These are phyloP conservation scores for Metschnikowia amazonensis DNA, from an alignment of 805 yeast species.

Conservation along the genomic window DNA sequence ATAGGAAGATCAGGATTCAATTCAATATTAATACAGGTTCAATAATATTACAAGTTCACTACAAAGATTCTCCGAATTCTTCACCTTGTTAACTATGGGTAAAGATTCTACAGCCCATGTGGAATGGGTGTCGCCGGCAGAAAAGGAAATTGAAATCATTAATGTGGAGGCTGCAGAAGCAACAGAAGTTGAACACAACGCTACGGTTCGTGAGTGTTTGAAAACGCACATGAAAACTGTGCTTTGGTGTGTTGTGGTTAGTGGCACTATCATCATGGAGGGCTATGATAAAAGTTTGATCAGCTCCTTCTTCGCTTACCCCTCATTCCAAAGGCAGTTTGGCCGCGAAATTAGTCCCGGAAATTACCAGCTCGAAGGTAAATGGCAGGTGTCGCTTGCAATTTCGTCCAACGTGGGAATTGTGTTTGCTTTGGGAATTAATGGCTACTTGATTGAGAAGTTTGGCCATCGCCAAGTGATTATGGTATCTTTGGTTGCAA, in stretches of 20 bases:
- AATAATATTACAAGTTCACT: too few species aligned
- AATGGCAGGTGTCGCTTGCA: conserved; percentile 23
- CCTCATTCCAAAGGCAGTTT: conserved; percentile 8
- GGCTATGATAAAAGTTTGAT: conserved; percentile 15
- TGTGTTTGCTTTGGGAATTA: conserved; percentile 41
- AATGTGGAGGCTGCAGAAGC: conserved; percentile 20
- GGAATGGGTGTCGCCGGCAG: too few species aligned
- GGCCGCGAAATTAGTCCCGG: conserved; percentile 5
- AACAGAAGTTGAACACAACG: conserved; percentile 20
- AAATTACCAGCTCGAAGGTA: conserved; percentile 7
- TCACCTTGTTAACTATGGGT: too few species aligned
- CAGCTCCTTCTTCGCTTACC: conserved; percentile 11
- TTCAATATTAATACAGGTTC: too few species aligned
- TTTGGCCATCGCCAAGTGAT: conserved; percentile 42
- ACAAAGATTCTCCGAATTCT: too few species aligned
- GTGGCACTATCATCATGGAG: conserved; percentile 13
- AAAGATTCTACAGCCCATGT: too few species aligned
- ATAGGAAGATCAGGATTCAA: too few species aligned
- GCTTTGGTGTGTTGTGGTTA: conserved; percentile 10
- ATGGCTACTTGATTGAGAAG: conserved; percentile 41
- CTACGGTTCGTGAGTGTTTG: conserved; percentile 12
- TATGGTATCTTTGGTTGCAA: conserved; percentile 23
- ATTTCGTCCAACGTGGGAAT: conserved; percentile 22
- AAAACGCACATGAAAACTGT: conserved; percentile 13
- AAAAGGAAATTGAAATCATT: not conserved